These are phyloP conservation scores for Wickerhamomyces kurtzmanii DNA, from an alignment of 805 yeast genomes.

Conservation along the genomic window DNA sequence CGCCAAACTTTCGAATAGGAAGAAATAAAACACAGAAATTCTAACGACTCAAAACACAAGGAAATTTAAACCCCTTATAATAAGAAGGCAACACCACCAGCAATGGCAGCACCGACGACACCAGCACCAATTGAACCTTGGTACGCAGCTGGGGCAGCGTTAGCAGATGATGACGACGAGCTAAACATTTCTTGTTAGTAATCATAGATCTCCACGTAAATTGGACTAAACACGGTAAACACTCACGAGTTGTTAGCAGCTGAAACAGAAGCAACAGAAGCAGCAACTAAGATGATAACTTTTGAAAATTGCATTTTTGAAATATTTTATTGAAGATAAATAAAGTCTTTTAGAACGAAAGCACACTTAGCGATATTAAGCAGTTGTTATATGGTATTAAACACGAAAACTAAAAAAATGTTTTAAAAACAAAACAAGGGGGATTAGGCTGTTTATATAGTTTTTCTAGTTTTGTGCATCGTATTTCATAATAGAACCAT, in stretches of 20 bases:
- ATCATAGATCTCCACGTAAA: conserved; percentile 1
- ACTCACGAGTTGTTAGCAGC: conserved; percentile 6
- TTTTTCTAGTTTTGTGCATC: not conserved
- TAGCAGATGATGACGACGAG: conserved; percentile 1
- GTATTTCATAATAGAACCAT: not conserved
- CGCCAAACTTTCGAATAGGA: no score
- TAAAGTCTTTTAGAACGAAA: no score
- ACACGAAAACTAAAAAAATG: no score
- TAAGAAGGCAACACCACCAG: conserved; percentile 6
- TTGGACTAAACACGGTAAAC: conserved; percentile 1
- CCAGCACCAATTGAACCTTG: conserved; percentile 6
- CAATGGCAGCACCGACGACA: conserved; percentile 7
- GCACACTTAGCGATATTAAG: no score
- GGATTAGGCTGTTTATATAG: not conserved
- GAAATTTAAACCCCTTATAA: no score
- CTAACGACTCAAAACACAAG: no score
- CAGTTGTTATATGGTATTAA: no score
- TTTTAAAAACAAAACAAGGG: no score
- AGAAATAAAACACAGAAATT: no score
- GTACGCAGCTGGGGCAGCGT: conserved; percentile 4
- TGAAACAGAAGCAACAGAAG: conserved; percentile 5
- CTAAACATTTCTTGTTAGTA: conserved; percentile 1
- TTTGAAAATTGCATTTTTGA: conserved; percentile 9
- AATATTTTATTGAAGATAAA: not conserved
- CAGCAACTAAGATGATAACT: conserved; percentile 5